phyloP scores from a whole-genome alignment of 257 asterid genomes.

The Leptodermis oblonga region DNA sequence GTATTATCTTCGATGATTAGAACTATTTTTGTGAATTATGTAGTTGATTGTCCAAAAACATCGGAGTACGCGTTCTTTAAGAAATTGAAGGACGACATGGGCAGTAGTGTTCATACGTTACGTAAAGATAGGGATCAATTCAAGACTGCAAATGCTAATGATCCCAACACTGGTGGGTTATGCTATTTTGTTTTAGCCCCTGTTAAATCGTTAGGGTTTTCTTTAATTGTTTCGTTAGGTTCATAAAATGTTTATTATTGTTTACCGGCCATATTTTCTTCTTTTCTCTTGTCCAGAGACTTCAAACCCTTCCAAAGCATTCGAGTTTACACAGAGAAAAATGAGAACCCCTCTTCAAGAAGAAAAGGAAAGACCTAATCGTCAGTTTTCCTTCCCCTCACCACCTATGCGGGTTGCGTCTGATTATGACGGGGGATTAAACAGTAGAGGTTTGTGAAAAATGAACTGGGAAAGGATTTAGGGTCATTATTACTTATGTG shows the following conservation, averaged over 20 bases:
- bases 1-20: background rate
- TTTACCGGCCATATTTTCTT: background rate
- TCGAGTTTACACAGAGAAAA: slow-evolving; percentile 24
- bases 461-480: background rate
- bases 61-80: slow-evolving; percentile 78
- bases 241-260: no score
- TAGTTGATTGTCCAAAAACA: slow-evolving; percentile 72
- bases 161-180: slow-evolving; percentile 35
- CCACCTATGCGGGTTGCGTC: slow-evolving; percentile 34
- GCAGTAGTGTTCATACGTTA: slow-evolving; percentile 21
- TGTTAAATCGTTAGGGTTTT: background rate
- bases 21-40: slow-evolving; percentile 3
- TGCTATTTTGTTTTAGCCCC: background rate
- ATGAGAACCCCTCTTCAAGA: slow-evolving; percentile 28
- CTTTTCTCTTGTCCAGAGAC: slow-evolving; percentile 30
- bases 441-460: slow-evolving; percentile 27
- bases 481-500: background rate
- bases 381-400: slow-evolving; percentile 27
- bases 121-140: slow-evolving; percentile 24
- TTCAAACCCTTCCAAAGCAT: slow-evolving; percentile 19
- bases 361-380: slow-evolving; percentile 33
- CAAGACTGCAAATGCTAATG: slow-evolving; percentile 21
- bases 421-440: slow-evolving; percentile 14
- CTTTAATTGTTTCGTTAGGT: background rate
- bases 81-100: slow-evolving; percentile 44